Evolutionary conservation across 1,284 basidiomycete genomes (phyloP), one percentile per base, ranked within the genome.

Genomic region (Ganoderma lucidum): DNA sequence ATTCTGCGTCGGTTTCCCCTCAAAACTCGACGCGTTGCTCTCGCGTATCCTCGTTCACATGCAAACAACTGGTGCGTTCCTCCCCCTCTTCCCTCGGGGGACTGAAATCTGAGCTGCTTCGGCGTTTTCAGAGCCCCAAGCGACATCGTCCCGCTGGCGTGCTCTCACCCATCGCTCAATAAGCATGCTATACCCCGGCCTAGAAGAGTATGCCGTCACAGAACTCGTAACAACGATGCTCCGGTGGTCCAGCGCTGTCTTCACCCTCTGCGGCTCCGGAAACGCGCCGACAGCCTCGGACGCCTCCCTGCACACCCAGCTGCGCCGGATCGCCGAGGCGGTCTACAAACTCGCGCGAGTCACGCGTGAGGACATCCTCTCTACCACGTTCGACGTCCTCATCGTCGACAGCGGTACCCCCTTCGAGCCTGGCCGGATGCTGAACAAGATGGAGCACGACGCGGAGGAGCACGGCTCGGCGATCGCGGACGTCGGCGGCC

Each of bases 111-210:
- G 71, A 66, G 63, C 64, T 55, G 65, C 17, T 55, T 65, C 23
- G 32, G 42, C 51, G 23, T 63, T 12, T 64, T 65, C 74, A 88
- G 92, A 93, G 77, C 89, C 90, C 32, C 92, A 93, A 78, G 90
- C 92, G 2, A 92, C 89, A 0, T 91, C 91, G 3, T 88, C 90
- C 0, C 87, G 90, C 75, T 93, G 92, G 92, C 85, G 92, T 62
- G 86, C 91, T 1, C 81, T 93, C 42, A 87, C 91, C 0, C 91
- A 92, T 73, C 83, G 83, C 56, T 86, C 91, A 67, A 89, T 93
- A 65, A 89, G 90, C 67, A 83, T 82, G 19, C 82, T 92, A 67
- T 90, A 92, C 74, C 90, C 92, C 5, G 88, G 86, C 4, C 81
- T 93, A 44, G 84, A 84, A 14, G 88, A 91, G 23, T 88, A 89